Conservation (phyloP, 129 eudicot species). For the Pittosporum tobira region DNA sequence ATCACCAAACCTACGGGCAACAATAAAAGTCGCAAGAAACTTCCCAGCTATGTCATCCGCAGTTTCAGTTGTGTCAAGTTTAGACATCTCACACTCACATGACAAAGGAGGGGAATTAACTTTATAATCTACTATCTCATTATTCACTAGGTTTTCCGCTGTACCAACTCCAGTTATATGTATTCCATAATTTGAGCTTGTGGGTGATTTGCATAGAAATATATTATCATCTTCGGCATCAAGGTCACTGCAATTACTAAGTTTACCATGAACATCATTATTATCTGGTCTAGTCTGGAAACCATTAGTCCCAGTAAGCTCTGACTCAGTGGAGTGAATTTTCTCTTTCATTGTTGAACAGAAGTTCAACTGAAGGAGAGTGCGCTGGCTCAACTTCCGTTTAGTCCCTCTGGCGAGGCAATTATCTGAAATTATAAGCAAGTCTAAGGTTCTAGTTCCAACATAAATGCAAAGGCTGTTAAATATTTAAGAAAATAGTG, state of each 20-base stretch:
- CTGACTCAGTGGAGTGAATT: slow-evolving; percentile 13
- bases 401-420: slow-evolving; percentile 83
- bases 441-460: not conserved
- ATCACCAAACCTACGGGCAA: slow-evolving; percentile 62
- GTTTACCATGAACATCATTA: not conserved
- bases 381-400: slow-evolving; percentile 72
- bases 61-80: slow-evolving; percentile 21
- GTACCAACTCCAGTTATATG: slow-evolving; percentile 12
- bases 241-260: not conserved
- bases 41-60: slow-evolving; percentile 31
- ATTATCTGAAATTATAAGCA: slow-evolving; percentile 49
- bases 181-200: slow-evolving; percentile 13
- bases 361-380: slow-evolving; percentile 76
- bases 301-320: slow-evolving; percentile 13
- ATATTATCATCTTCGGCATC: slow-evolving; percentile 18
- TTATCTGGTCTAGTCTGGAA: slow-evolving; percentile 9
- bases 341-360: slow-evolving; percentile 29
- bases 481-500: not conserved
- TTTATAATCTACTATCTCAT: slow-evolving; percentile 9
- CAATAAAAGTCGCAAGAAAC: slow-evolving; percentile 53
- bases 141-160: slow-evolving; percentile 14
- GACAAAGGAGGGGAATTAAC: slow-evolving; percentile 15
- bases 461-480: not conserved
- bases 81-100: slow-evolving; percentile 18
- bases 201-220: slow-evolving; percentile 14